These are phyloP conservation scores for Plasmodium malariae DNA, from an alignment of 169 alveolate genomes.

Conservation along the genomic window DNA sequence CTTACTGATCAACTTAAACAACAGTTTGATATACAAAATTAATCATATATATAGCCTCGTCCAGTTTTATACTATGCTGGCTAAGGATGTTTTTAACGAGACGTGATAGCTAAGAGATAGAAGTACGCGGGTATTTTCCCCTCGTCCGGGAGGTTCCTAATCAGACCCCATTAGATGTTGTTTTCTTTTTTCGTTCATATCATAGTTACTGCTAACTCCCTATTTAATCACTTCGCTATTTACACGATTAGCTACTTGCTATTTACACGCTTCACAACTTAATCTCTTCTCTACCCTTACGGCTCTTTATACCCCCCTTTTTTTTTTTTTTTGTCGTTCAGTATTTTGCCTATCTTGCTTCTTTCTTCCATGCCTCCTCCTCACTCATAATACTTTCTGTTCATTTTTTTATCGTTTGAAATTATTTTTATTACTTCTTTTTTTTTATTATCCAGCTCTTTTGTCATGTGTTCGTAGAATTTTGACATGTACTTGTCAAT, in stretches of 20 bases:
- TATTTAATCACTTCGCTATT: too few species aligned
- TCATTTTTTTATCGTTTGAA: conserved; percentile 48
- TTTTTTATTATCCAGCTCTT: conserved; percentile 42
- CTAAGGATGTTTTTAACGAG: conserved; percentile 52
- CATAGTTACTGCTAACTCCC: too few species aligned
- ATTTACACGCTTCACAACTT: too few species aligned
- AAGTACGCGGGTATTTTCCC: too few species aligned
- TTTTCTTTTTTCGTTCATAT: too few species aligned
- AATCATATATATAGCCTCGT: conserved; percentile 59
- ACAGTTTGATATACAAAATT: conserved; percentile 19
- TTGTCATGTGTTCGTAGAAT: conserved; percentile 21
- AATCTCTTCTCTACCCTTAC: not conserved
- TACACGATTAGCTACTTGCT: too few species aligned
- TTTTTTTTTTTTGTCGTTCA: not conserved
- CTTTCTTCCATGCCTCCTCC: not conserved
- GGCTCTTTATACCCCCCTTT: not conserved
- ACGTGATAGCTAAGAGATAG: too few species aligned
- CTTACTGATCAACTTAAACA: conserved; percentile 42
- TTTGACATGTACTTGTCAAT: conserved; percentile 34
- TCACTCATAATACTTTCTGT: conserved; percentile 51
- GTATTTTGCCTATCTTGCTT: not conserved
- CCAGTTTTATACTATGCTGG: conserved; percentile 47
- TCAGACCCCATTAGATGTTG: too few species aligned
- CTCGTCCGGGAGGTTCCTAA: too few species aligned
- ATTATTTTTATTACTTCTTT: conserved; percentile 54